Base-by-base conservation (phyloP, 2,329 filamentous ascomycete genomes). In the Ophiosphaerella herpotricha region DNA sequence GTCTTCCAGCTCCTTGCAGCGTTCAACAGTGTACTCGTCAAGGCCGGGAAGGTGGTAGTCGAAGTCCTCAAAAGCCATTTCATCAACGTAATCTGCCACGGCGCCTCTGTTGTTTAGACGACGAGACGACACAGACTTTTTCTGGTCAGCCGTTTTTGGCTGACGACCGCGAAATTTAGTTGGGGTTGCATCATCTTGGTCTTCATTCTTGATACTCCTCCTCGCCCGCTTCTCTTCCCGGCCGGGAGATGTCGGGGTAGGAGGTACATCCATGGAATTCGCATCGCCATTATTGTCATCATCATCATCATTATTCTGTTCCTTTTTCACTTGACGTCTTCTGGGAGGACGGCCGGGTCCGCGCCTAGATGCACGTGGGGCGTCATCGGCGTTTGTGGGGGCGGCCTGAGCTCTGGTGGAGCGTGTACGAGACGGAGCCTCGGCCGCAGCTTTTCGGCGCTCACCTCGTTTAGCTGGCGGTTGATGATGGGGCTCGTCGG, bases 401-500 rank as follows among this genome's bases (percentile, higher is more conserved):
- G 60, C 52, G 46, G 64, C 63, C 54, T 66, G 63, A 50, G 61
- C 58, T 51, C 71, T 60, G 18, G 68, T 70, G 45, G 69, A 64
- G 44, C 72, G 68, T 31, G 64, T 68, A 36, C 67, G 64, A 26
- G 65, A 46, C 18, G 68, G 67, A 12, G 64, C 57, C 34, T 73
- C 67, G 38, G 61, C 60, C 42, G 64, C 64, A 52, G 60, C 67
- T 57, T 84, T 84, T 54, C 90, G 85, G 58, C 88, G 81, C 75
- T 94, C 89, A 46, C 95, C 94, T 70, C 94, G 86, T 66, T 87
- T 87, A 5, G 94, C 94, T 0, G 94, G 94, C 8, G 94, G 94
- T 66, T 97, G 94, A 71, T 99, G 91, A 64, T 96, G 92, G 70
- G 90, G 92, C 75, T 97, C 91, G 57, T 97, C 90, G 70, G 92